Percentiles rank a stretch among this genome's conserved stretches.
Evolutionary conservation across 257 asterid species (phyloP).

Genomic region (Scutellaria baicalensis): DNA sequence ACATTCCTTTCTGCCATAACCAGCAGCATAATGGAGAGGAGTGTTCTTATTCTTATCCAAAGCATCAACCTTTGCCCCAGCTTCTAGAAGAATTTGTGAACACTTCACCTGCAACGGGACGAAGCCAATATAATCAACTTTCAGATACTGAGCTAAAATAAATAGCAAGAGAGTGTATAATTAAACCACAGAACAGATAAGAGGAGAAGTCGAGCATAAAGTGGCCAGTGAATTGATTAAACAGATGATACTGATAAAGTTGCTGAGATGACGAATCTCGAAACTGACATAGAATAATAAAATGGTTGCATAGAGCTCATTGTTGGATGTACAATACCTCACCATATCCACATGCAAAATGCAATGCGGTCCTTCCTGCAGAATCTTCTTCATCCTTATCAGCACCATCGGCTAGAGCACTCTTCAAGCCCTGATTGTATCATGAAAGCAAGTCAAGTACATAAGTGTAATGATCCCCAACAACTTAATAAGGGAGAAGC

Average conservation of each 20-base stretch:
- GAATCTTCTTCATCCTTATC: conserved; percentile 98
- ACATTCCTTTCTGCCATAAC: conserved; percentile 95
- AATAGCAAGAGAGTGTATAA: neutral
- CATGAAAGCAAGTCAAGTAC: neutral
- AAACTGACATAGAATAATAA: neutral
- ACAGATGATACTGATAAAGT: neutral
- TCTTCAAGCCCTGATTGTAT: conserved; percentile 64
- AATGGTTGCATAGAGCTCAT: neutral
- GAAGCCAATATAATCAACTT: neutral
- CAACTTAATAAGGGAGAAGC: too few species aligned
- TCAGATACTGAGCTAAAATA: neutral
- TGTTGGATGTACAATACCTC: conserved; percentile 45
- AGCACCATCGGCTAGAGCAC: conserved; percentile 77
- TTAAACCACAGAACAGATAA: neutral
- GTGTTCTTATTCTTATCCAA: conserved; percentile 97
- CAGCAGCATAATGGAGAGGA: conserved; percentile 98
- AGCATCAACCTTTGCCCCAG: conserved; percentile 91
- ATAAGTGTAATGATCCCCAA: too few species aligned
- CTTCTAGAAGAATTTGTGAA: conserved; percentile 87
- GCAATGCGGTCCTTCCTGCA: conserved; percentile 98
- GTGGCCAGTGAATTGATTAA: neutral
- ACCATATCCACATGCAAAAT: conserved; percentile 98
- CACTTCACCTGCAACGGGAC: conserved; percentile 59
- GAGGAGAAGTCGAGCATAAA: neutral
- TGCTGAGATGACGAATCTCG: neutral